Base-by-base conservation (phyloP, 129 eudicot species). In the Flaveria linearis region DNA sequence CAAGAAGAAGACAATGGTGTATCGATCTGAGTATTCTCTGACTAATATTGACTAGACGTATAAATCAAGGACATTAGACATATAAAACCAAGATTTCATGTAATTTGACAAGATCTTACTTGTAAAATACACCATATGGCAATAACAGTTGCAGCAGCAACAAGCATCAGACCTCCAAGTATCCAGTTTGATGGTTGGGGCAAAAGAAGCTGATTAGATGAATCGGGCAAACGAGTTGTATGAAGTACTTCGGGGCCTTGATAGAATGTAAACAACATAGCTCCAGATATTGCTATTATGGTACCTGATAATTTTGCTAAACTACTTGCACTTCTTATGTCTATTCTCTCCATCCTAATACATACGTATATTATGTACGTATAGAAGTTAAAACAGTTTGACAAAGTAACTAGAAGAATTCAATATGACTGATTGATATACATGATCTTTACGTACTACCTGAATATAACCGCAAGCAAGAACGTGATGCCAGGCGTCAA, bases 261-360 rank as follows among this genome's bases (percentile, higher is more conserved):
- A 58, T 80, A 86, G 51, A 86, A 77, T 22, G 78, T 78, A 25
- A 86, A 80, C 20, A 86, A 75, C 47, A 70, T 76, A 52, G 90
- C 85, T 47, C 90, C 90, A 4, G 83, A 52, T 42, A 80, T 80
- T 52, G 90, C 52, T 16, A 83, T 11, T 18, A 83, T 47, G 17
- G 90, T 80, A 47, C 90, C 90, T 47, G 70, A 12, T 18, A 72
- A 11, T 72, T 80, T 86, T 20, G 83, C 87, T 62, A n/a, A 58
- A 66, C 85, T 83, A 56, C 83, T 83, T 80, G 73, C 51, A 12
- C 72, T 83, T 69, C 83, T 69, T 55, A 80, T 22, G 55, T 67
- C 76, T 63, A 86, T 5, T 77, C 71, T 86, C 69, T 86, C 87
- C 85, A 77, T 76, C 83, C 90, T 86, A 65, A 7, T 26, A 69